Conservation (phyloP, 2,329 filamentous ascomycete species). For the Endoconidiophora polonica region DNA sequence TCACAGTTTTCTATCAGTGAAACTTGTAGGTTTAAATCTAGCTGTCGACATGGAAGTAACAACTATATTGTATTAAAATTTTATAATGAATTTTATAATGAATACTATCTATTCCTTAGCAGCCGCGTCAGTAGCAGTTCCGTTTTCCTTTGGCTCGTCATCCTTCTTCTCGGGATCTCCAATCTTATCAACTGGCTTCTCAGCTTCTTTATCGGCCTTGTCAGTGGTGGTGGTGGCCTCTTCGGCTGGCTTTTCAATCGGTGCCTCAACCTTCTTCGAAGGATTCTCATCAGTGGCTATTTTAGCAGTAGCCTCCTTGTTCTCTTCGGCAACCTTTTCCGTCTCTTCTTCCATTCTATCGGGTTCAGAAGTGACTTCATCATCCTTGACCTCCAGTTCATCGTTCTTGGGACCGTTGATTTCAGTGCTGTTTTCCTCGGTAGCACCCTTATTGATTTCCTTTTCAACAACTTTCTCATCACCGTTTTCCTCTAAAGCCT, state of each 20-base stretch:
- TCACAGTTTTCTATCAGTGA: too few relatives aligned
- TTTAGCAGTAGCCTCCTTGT: slow-evolving; percentile 14
- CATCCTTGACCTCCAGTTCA: neutral
- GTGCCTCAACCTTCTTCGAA: neutral
- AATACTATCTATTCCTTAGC: neutral
- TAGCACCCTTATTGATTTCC: neutral
- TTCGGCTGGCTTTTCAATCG: neutral
- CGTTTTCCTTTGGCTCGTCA: neutral
- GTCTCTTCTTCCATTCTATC: neutral
- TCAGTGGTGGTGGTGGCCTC: neutral
- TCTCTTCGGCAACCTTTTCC: slow-evolving; percentile 2
- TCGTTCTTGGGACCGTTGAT: slow-evolving; percentile 9
- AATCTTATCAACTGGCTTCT: neutral
- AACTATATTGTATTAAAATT: too few relatives aligned
- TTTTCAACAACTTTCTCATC: slow-evolving; percentile 19
- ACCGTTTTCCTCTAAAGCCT: slow-evolving; percentile 1
- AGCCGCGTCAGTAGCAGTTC: neutral
- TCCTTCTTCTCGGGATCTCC: neutral
- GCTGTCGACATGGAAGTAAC: neutral
- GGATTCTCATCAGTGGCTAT: slow-evolving; percentile 12
- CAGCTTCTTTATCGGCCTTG: neutral
- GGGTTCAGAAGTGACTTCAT: neutral
- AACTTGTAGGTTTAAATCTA: too few relatives aligned
- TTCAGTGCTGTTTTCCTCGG: neutral
- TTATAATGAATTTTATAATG: neutral